Evolutionary conservation across 495 filamentous ascomycete species (phyloP).

Genomic region (Opeltia flavorubescens): DNA sequence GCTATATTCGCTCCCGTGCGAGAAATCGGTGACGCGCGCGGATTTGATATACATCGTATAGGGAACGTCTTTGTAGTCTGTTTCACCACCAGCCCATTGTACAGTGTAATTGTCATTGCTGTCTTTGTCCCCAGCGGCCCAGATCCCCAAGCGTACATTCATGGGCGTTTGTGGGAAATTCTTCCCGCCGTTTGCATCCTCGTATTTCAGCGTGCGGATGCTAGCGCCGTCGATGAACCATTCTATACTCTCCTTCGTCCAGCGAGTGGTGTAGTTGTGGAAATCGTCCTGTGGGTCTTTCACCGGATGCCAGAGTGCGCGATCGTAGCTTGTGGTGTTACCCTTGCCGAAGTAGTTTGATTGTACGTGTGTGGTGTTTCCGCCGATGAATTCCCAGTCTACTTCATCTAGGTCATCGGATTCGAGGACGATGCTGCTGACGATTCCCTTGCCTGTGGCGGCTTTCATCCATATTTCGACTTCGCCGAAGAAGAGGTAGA

Average conservation of each 20-base stretch:
- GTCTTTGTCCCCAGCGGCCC: conserved; percentile 68
- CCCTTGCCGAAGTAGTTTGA: conserved; percentile 95
- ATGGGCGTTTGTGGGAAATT: conserved; percentile 89
- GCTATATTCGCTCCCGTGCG: conserved; percentile 50
- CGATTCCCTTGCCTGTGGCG: conserved; percentile 55
- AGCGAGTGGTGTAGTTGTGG: conserved; percentile 84
- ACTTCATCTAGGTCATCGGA: conserved; percentile 91
- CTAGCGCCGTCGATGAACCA: conserved; percentile 68
- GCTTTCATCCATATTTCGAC: conserved; percentile 60
- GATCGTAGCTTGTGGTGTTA: conserved; percentile 53
- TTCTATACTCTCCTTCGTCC: conserved; percentile 59
- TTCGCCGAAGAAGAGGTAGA: conserved; percentile 77
- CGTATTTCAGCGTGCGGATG: conserved; percentile 48
- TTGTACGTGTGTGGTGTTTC: conserved; percentile 49
- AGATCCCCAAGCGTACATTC: conserved; percentile 72
- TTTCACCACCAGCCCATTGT: conserved; percentile 69
- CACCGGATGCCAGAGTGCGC: conserved; percentile 50
- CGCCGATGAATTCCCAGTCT: conserved; percentile 60
- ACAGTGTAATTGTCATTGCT: conserved; percentile 44
- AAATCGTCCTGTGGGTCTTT: conserved; percentile 47
- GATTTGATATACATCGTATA: conserved; percentile 66
- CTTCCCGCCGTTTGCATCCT: conserved; percentile 41
- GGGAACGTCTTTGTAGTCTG: conserved; percentile 58
- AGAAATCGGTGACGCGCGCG: conserved; percentile 52
- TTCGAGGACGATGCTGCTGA: conserved; percentile 75